Evolutionary conservation across 2,329 filamentous ascomycete species (phyloP), one percentile per base, ranked within the genome.

Genomic region (Trichoderma gracile): DNA sequence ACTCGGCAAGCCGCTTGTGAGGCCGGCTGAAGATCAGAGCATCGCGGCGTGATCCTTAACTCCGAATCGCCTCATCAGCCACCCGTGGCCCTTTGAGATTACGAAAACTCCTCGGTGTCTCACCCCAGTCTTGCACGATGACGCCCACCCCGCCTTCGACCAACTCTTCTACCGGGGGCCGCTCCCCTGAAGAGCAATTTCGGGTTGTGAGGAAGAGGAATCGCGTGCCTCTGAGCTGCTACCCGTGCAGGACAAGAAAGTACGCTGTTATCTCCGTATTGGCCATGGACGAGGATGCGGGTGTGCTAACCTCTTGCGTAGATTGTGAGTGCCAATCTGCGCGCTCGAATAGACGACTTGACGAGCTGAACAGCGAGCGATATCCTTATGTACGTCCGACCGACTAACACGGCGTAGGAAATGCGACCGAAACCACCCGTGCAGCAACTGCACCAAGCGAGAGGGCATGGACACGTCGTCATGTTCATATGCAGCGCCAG

Each of bases 371-470:
- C 25, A 54, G 46, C 42, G 55, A 49, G 55, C 40, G 19, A 25
- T 38, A 38, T 46, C 15, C 33, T 8, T 47, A 1, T 17, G 25
- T 54, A 40, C n/a, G 5, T 54, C 40, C 30, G 2, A 40, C 40
- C 42, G n/a, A 21, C 46, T 58, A 42, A 55, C 52, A 52, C 17
- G 23, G 19, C 15, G 6, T 72, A 85, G 95, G 77, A 97, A 97
- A 86, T 98, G 94, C 81, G 96, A 98, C 77, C 89, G 95, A 73
- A 88, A 86, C 67, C 87, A 93, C 69, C 94, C 94, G 63, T 98
- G 93, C 79, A 92, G 95, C 78, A 98, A 98, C 75, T 98, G 94
- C 77, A 87, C 92, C 65, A 97, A 96, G 79, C 89, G 93, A 71
- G 91, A 96, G 78, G 89, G 94, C 71, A 88, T 88, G 69, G 91